Evolutionary conservation across 345 rosid species (phyloP), one percentile per base, ranked within the genome.

Genomic region (Heritiera littoralis): DNA sequence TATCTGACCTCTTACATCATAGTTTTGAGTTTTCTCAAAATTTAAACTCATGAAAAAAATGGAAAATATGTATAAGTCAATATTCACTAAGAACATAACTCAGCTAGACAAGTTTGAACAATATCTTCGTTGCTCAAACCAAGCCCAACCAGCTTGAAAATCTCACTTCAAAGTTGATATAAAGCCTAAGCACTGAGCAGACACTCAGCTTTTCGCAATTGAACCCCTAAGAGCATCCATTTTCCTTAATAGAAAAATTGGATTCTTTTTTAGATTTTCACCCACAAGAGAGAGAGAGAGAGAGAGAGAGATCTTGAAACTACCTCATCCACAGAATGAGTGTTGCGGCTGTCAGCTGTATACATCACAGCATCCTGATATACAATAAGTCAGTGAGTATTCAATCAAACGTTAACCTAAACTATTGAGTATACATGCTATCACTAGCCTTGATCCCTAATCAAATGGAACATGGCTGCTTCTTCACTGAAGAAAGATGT

Each of bases 271-370:
- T 2, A 61, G 17, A 61, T 61, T 61, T 30, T 61, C 14, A 66
- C 51, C 43, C 30, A 65, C 1, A 7, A 61, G 38, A 76, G 46
- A 61, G 72, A 49, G 48, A 46, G 60, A 63, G 55, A 41, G 46
- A 58, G 32, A 72, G 72, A 79, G 30, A 61, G 78, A 65, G 78
- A 51, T 9, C 2, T 18, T 20, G 12, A 18, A 35, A 5, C 46
- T 80, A 94, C 98, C 98, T 96, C 98, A 77, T 96, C 95, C 40
- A 96, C 98, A 0, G 93, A 91, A 85, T 94, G 97, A 79, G 89
- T 81, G 75, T 94, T 96, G 77, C 87, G 82, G 84, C 86, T 85
- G 85, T 96, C 99, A 77, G 97, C 97, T 66, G 97, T 96, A 89
- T 94, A 96, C 58, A 96, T 86, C n/a, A 87, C 85, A 70, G 87